These are phyloP conservation scores for Microstroma glucosiphilum DNA, from an alignment of 1,284 basidiomycete species.

Conservation along the genomic window DNA sequence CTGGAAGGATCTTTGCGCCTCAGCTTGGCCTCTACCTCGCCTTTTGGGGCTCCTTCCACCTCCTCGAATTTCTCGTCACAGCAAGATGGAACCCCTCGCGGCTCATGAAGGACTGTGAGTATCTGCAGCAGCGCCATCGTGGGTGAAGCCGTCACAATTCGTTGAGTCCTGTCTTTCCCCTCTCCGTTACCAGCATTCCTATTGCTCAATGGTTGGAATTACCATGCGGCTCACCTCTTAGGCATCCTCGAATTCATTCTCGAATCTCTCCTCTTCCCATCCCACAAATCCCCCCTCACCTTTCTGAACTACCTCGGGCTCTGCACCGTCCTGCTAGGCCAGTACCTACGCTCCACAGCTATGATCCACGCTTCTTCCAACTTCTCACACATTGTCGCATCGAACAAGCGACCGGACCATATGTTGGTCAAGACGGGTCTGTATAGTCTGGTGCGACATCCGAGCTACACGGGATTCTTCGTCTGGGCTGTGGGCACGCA, in stretches of 20 bases:
- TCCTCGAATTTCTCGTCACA: conserved; percentile 89
- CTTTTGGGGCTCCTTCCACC: conserved; percentile 64
- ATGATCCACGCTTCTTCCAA: conserved; percentile 93
- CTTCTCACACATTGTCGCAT: conserved; percentile 68
- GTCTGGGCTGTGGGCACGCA: conserved; percentile 97
- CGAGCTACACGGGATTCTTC: conserved; percentile 94
- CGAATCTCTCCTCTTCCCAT: conserved; percentile 17
- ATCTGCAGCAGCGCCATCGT: neutral
- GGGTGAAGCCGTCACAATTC: too few species aligned
- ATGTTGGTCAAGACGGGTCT: conserved; percentile 41
- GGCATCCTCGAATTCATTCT: conserved; percentile 76
- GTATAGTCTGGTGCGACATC: conserved; percentile 62
- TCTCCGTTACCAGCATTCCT: conserved; percentile 67
- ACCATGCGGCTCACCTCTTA: conserved; percentile 74
- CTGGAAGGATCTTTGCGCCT: neutral
- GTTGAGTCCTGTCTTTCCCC: neutral
- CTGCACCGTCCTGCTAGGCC: conserved; percentile 63
- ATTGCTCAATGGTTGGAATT: conserved; percentile 78
- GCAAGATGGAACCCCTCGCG: conserved; percentile 91
- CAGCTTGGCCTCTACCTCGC: conserved; percentile 35
- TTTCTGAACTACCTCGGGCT: conserved; percentile 52
- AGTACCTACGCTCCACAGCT: conserved; percentile 72
- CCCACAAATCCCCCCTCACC: conserved; percentile 8
- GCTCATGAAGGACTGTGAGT: conserved; percentile 80
- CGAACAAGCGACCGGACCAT: conserved; percentile 37